These are phyloP conservation scores for Jacaranda mimosifolia DNA, from an alignment of 257 asterid genomes.

Conservation along the genomic window DNA sequence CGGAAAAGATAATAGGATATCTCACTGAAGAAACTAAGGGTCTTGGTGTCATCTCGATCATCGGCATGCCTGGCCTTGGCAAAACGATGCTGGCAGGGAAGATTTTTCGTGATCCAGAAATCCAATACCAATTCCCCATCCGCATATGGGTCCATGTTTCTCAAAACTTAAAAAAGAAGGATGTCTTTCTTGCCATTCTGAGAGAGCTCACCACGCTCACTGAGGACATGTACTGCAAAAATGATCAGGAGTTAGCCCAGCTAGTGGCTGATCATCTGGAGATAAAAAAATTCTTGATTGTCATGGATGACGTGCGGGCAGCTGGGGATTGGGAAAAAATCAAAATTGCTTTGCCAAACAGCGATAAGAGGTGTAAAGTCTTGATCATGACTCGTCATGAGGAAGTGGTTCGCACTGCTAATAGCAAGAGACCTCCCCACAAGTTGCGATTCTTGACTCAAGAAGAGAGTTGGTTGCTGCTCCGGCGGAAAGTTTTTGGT, in stretches of 20 bases:
- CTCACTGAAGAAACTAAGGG: slow-evolving; percentile 25
- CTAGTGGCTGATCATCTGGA: slow-evolving; percentile 1
- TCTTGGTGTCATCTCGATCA: slow-evolving; percentile 33
- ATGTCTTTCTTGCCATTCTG: slow-evolving; percentile 37
- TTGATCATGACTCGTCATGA: slow-evolving; percentile 24
- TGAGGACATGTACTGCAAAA: slow-evolving; percentile 14
- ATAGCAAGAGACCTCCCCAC: not conserved
- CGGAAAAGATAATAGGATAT: slow-evolving; percentile 23
- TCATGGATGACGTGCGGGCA: not conserved
- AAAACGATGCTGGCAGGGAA: slow-evolving; percentile 42
- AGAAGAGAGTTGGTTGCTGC: no score
- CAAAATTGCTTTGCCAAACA: slow-evolving; percentile 2
- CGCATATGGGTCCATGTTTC: slow-evolving; percentile 20
- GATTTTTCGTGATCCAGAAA: slow-evolving; percentile 23
- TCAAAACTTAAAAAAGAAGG: slow-evolving; percentile 23
- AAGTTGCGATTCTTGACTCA: not conserved
- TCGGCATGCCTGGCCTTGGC: slow-evolving; percentile 48
- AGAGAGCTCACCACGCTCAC: slow-evolving; percentile 21
- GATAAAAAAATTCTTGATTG: not conserved
- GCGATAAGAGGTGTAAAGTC: slow-evolving; percentile 22
- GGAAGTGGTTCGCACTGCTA: slow-evolving; percentile 12
- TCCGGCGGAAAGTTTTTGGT: no score
- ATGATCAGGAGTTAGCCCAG: slow-evolving; percentile 13
- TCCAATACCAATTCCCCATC: no score
- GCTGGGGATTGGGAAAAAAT: not conserved